Conservation (phyloP, 2,329 filamentous ascomycete genomes). For the Coleophoma eucalyptorum region DNA sequence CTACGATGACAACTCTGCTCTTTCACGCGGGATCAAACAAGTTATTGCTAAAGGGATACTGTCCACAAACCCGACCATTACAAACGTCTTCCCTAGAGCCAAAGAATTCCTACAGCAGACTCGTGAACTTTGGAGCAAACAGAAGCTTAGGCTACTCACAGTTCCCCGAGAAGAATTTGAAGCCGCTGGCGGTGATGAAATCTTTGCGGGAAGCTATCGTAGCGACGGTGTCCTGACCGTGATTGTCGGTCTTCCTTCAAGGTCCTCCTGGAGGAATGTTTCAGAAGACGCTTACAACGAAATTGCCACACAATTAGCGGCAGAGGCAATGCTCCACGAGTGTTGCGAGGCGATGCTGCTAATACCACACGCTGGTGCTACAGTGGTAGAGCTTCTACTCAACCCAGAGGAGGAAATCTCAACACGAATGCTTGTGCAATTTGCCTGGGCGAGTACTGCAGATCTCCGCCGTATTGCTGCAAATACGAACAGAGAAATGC, state of each 20-base stretch:
- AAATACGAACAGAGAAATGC: slow-evolving; percentile 27
- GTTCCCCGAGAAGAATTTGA: neutral
- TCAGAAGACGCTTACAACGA: neutral
- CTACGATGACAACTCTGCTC: neutral
- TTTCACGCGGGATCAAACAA: slow-evolving; percentile 2
- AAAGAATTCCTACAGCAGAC: neutral
- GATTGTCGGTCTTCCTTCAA: slow-evolving; percentile 3
- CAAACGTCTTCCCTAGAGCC: neutral
- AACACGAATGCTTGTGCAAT: slow-evolving; percentile 29
- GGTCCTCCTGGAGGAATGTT: neutral
- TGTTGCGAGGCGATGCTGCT: slow-evolving; percentile 24
- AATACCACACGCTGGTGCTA: slow-evolving; percentile 24
- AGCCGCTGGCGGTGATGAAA: neutral
- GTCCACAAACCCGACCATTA: neutral
- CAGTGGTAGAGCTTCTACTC: slow-evolving; percentile 30
- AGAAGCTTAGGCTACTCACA: neutral
- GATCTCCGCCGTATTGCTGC: slow-evolving; percentile 21
- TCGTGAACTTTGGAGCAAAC: neutral
- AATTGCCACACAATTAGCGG: slow-evolving; percentile 14
- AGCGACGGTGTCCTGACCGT: slow-evolving; percentile 1
- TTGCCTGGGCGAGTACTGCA: slow-evolving; percentile 23
- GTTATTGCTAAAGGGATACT: slow-evolving; percentile 1
- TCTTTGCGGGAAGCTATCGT: slow-evolving; percentile 3
- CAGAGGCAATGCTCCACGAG: slow-evolving; percentile 32
- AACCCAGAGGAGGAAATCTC: slow-evolving; percentile 22